A percentile compares a stretch with the other conserved stretches of the same genome.
Evolutionary conservation across 2,329 filamentous ascomycete genomes (phyloP).

Genomic region (Epichloe coenophiala): DNA sequence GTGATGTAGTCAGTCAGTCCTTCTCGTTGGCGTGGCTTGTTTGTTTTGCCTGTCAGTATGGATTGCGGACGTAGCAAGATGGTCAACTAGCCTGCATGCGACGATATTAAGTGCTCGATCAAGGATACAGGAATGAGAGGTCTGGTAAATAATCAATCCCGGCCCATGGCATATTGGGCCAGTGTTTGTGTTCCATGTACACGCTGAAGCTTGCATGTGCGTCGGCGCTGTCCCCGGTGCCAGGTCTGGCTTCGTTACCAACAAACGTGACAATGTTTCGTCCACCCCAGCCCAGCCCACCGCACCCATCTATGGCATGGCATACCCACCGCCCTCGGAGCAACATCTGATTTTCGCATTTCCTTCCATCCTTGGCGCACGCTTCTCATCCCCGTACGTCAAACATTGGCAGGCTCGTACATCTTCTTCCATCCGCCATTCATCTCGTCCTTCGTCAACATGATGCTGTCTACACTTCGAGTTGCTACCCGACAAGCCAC

Average conservation of each 20-base stretch:
- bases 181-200: too few species aligned
- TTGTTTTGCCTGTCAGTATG: neutral
- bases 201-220: too few species aligned
- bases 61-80: neutral
- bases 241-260: too few species aligned
- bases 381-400: neutral
- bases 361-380: constrained; percentile 1
- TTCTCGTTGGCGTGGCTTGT: neutral
- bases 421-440: constrained; percentile 3
- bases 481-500: constrained; percentile 36
- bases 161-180: too few species aligned
- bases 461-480: constrained; percentile 46
- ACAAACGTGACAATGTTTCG: too few species aligned
- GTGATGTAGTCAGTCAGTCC: too few species aligned
- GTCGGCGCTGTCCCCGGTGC: too few species aligned
- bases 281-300: neutral
- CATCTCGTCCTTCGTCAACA: constrained; percentile 13
- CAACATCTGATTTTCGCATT: neutral
- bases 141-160: too few species aligned
- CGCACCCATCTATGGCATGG: too few species aligned
- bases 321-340: neutral
- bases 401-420: neutral
- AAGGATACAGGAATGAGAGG: too few species aligned
- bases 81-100: neutral
- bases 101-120: too few species aligned